phyloP scores from a whole-genome alignment of 2,329 filamentous ascomycete genomes.

The Cryphonectria japonica region DNA sequence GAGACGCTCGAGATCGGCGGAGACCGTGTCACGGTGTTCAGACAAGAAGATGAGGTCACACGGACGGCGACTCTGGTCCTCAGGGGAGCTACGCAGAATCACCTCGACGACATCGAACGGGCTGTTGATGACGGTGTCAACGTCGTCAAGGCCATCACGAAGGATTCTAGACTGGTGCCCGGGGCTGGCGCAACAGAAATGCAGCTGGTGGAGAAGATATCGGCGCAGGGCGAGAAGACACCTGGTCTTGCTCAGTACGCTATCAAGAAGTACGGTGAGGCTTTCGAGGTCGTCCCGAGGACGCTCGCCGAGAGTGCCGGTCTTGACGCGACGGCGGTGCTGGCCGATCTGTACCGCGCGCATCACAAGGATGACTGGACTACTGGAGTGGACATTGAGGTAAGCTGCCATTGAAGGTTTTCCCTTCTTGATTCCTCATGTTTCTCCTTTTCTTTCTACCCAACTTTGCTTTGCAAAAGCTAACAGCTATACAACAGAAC shows the following conservation, averaged over 20 bases:
- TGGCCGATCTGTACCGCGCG: slow-evolving; percentile 89
- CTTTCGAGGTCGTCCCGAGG: slow-evolving; percentile 94
- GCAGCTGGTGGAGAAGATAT: slow-evolving; percentile 90
- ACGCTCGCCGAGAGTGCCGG: slow-evolving; percentile 94
- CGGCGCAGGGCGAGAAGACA: slow-evolving; percentile 88
- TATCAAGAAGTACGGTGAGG: slow-evolving; percentile 96
- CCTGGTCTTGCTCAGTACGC: slow-evolving; percentile 92
- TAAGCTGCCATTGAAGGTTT: slow-evolving; percentile 39
- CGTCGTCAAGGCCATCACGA: slow-evolving; percentile 96
- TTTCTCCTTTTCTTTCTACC: not conserved
- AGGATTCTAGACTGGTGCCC: slow-evolving; percentile 86
- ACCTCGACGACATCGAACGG: slow-evolving; percentile 94
- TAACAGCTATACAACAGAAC: slow-evolving; percentile 54
- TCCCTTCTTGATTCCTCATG: too few species aligned
- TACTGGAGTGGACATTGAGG: slow-evolving; percentile 91
- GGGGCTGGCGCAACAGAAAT: slow-evolving; percentile 94
- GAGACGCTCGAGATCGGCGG: slow-evolving; percentile 98
- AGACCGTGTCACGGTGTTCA: slow-evolving; percentile 96
- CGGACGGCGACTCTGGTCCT: slow-evolving; percentile 93
- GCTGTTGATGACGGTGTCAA: slow-evolving; percentile 98
- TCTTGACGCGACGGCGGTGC: slow-evolving; percentile 93
- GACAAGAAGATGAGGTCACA: slow-evolving; percentile 91
- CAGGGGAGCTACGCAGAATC: slow-evolving; percentile 94
- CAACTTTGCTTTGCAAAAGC: slow-evolving; percentile 17
- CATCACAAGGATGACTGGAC: slow-evolving; percentile 89